Evolutionary conservation across 495 filamentous ascomycete genomes (phyloP), one percentile per base, ranked within the genome.

Genomic region (Penicillium macrosclerotiorum): DNA sequence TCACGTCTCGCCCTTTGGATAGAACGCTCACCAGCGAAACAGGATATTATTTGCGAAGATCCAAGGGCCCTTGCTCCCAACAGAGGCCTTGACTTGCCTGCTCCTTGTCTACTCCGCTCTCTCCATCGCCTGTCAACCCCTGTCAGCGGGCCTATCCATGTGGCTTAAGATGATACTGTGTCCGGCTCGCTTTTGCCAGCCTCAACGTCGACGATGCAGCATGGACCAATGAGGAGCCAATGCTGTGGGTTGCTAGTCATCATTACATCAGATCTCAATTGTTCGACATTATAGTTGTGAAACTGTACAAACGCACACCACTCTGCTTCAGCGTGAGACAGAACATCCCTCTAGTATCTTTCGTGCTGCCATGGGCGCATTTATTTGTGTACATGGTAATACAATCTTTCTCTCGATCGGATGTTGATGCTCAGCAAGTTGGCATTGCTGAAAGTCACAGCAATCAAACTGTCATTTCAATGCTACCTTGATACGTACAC

Each of bases 181-280:
- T 17, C 31, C 34, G 41, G 40, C 49, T 45, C 30, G 33, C 41
- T 33, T n/a, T n/a, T 26, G 26, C 37, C 35, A 46, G 9, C 26
- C 45, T 37, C 43, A 35, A 51, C 33, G 31, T 51, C 26, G 19
- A 23, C 5, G 27, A 27, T 51, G 37, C 47, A 42, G 34, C 18
- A 39, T 23, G 19, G n/a, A n/a, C n/a, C n/a, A n/a, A n/a, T n/a
- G n/a, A n/a, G n/a, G n/a, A n/a, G 16, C 39, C 14, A 13, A 22
- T 0, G 22, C 19, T 35, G 8, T 7, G 8, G 11, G 32, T 38
- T 6, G 22, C 6, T 11, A 32, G 39, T 57, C 52, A 54, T 59
- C 52, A 60, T 62, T 60, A 62, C 59, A 60, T 60, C 59, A 62
- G 42, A 20, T 24, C 13, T 37, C n/a, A 24, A 24, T 33, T 1